These are phyloP conservation scores for Globisporangium uncinulatum DNA, from an alignment of 352 stramenopile species.

Conservation along the genomic window DNA sequence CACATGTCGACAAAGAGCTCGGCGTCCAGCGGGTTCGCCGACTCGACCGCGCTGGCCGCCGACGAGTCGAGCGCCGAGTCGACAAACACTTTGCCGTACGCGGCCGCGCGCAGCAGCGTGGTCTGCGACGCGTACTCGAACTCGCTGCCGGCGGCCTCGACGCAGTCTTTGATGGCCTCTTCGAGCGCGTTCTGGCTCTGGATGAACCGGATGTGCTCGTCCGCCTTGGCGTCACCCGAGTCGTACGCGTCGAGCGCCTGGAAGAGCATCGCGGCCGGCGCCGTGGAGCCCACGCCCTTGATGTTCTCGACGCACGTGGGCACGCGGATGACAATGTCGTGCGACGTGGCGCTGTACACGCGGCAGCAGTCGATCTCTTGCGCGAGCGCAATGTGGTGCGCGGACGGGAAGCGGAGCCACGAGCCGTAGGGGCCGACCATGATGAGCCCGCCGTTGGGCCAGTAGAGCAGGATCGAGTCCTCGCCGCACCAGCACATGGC, in stretches of 20 bases:
- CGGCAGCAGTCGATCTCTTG: conserved; percentile 71
- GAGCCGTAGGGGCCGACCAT: conserved; percentile 86
- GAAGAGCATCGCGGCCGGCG: conserved; percentile 86
- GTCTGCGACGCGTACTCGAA: conserved; percentile 84
- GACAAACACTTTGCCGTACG: conserved; percentile 89
- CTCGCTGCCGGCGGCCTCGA: conserved; percentile 80
- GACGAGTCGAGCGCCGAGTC: conserved; percentile 53
- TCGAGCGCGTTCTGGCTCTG: conserved; percentile 72
- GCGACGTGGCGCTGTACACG: conserved; percentile 58
- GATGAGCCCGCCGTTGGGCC: conserved; percentile 70
- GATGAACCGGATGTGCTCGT: conserved; percentile 89
- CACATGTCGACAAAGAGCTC: conserved; percentile 88
- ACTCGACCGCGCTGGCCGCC: conserved; percentile 14
- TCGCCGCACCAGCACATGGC: conserved; percentile 88
- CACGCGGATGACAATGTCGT: conserved; percentile 86
- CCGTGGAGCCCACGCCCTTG: conserved; percentile 81
- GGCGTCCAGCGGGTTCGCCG: conserved; percentile 38
- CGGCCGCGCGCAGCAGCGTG: conserved; percentile 71
- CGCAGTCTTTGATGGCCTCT: conserved; percentile 84
- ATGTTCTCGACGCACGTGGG: conserved; percentile 83
- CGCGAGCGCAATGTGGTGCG: conserved; percentile 62
- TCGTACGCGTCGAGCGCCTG: conserved; percentile 88
- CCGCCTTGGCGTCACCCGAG: conserved; percentile 79
- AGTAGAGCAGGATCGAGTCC: conserved; percentile 88
- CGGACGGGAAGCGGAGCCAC: conserved; percentile 82